phyloP scores from a whole-genome alignment of 2,329 filamentous ascomycete species.

The Nemania abortiva region DNA sequence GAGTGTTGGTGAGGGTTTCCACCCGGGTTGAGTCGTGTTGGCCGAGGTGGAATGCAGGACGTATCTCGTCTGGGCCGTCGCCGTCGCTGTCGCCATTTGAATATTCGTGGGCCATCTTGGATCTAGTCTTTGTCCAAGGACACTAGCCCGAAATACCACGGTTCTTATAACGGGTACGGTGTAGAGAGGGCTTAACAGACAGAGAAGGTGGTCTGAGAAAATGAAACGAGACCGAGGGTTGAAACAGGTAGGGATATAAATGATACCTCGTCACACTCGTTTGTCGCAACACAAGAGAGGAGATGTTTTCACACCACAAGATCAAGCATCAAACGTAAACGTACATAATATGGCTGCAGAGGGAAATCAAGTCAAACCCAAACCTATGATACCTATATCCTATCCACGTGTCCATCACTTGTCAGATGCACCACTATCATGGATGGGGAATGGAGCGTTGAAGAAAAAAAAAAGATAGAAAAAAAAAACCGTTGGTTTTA shows the following conservation, averaged over 20 bases:
- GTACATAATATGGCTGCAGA: not conserved
- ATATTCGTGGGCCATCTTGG: constrained; percentile 44
- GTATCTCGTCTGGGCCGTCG: constrained; percentile 61
- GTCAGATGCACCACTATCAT: constrained; percentile 10
- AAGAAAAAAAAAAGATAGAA: not conserved
- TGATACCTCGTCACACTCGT: not conserved
- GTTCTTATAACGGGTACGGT: constrained; percentile 1
- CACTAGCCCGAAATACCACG: not conserved
- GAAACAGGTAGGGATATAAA: constrained; percentile 13
- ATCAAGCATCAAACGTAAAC: not conserved
- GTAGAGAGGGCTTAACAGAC: constrained; percentile 24
- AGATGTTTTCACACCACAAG: not conserved
- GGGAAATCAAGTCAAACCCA: not conserved
- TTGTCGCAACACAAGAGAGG: constrained; percentile 9
- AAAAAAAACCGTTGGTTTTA: constrained; percentile 27
- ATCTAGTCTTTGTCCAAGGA: not conserved
- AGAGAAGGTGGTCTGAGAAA: not conserved
- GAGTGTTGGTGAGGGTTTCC: constrained; percentile 70
- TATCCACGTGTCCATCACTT: constrained; percentile 8
- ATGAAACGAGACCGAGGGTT: not conserved
- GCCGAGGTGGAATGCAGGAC: constrained; percentile 74
- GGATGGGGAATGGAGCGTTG: constrained; percentile 6
- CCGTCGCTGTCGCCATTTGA: constrained; percentile 40
- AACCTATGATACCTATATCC: not conserved
- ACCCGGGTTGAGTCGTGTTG: constrained; percentile 77